Conservation (phyloP, 192 early-diverging fungal species). For the Chytriomyces confervae region DNA sequence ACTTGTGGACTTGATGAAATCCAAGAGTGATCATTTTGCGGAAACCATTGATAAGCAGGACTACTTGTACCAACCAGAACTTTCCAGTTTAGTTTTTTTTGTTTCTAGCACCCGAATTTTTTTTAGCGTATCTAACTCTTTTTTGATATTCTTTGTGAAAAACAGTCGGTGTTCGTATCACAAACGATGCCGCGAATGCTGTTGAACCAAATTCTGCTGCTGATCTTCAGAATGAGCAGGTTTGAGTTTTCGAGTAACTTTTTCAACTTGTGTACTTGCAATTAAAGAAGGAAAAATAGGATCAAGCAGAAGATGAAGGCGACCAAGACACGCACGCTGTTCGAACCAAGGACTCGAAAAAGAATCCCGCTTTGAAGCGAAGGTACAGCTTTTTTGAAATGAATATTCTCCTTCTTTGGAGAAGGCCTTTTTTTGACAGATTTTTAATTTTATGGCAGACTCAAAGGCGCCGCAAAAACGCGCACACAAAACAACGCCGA, state of each 20-base stretch:
- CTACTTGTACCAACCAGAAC: conserved; percentile 54
- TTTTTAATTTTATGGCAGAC: not conserved
- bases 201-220: not conserved
- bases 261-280: not conserved
- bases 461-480: conserved; percentile 12
- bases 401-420: too few species aligned
- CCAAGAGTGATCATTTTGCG: conserved; percentile 51
- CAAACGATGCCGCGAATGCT: not conserved
- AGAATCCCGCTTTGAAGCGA: not conserved
- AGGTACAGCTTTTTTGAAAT: not conserved
- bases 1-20: conserved; percentile 54
- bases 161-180: not conserved
- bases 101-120: conserved; percentile 11
- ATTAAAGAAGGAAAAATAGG: not conserved
- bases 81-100: conserved; percentile 8
- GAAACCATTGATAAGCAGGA: conserved; percentile 60
- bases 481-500: conserved; percentile 30
- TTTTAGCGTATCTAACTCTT: too few species aligned
- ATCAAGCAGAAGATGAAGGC: not conserved
- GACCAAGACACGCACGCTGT: not conserved
- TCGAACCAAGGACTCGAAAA: not conserved
- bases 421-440: too few species aligned
- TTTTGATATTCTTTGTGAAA: not conserved
- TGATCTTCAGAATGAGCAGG: too few species aligned
- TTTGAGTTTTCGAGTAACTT: too few species aligned